Base-by-base conservation (phyloP, 192 early-diverging fungal genomes). In the Coemansia sp. region DNA sequence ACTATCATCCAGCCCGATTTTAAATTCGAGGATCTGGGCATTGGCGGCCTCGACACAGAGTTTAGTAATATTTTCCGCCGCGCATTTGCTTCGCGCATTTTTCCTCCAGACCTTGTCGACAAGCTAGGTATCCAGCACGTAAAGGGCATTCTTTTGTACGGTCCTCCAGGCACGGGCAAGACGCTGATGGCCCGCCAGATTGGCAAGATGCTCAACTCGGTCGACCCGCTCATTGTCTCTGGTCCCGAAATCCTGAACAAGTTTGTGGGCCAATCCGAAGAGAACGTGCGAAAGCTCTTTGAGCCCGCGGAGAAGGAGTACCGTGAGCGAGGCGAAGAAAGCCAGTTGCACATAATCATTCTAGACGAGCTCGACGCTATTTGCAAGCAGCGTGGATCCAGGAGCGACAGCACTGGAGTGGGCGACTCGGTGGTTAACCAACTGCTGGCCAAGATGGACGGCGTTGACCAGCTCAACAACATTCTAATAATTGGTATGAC, bases 311-410 rank as follows among this genome's bases (percentile, higher is more conserved):
- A 99, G 76, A 87, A 88, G 68, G 97, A 99, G 85, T 99, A 97
- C 87, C 94, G 95, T 75, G 90, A 89, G 54, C 90, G 92, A 66
- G 96, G 94, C 41, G 95, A 98, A 54, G 93, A 96, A 54, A 94
- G 93, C 57, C 87, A 87, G 46, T 85, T 98, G 54, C 97, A 99
- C 68, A 98, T 99, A 74, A 97, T 99, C 71, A 99, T 99, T 65
- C 97, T 98, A 80, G 97, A 99, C 79, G 97, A 99, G 85, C 87
- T 99, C 76, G 97, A 99, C 78, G 97, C 97, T 18, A 98, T 99
- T 70, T 99, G 97, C 86, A 96, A 96, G 76, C 96, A 98, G 76
- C 93, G 96, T 79, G 97, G 97, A 29, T 88, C 91, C 49, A 93
- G 89, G 57, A 93, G 92, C 71, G 95, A 96, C 78, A 90, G 91